Base-by-base conservation (phyloP, 805 yeast genomes). In the Cyberlindnera euphorbiae region DNA sequence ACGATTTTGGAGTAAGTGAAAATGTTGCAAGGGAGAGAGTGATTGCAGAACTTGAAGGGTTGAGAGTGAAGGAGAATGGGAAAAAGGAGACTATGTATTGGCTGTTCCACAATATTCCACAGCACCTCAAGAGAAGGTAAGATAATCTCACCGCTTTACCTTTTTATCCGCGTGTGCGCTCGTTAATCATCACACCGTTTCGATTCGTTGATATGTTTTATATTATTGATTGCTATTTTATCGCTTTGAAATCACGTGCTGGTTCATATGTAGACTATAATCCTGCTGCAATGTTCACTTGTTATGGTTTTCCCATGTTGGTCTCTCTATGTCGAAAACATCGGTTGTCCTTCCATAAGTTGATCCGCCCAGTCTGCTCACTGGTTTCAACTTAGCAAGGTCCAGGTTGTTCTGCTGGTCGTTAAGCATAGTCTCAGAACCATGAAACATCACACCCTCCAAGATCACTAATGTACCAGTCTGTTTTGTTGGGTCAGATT, bases 371-470 rank as follows among this genome's bases (percentile, higher is more conserved):
- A 77, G 58, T 39, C 85, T 66, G 3, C 72, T 57, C 2, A 78
- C 68, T 0, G 84, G 81, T 49, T 63, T 67, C 41, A 73, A 59
- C 49, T 72, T 75, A 4, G 47, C 58, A 8, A 67, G 49, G 49
- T 75, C 80, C 13, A 79, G 36, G 4, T 29, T 28, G 34, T 60
- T 63, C 21, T 47, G 37, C 1, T 64, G 67, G 4, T 61, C 58
- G 47, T 73, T 67, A 25, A 71, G 41, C 4, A 73, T 56, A 47
- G 77, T 82, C 45, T 77, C 77, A 31, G 82, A 62, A 4, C 63
- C 69, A 50, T 77, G 83, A 55, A 75, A 73, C 26, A 69, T 59
- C 22, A 77, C 62, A 16, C 79, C 84, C 55, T 78, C 82, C 9
- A 75, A 63, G 30, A 75, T 59, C 11, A 59, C 49, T 14, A 69